These are phyloP conservation scores for Panaeolus cyanescens DNA, from an alignment of 768 basidiomycete species.

Conservation along the genomic window DNA sequence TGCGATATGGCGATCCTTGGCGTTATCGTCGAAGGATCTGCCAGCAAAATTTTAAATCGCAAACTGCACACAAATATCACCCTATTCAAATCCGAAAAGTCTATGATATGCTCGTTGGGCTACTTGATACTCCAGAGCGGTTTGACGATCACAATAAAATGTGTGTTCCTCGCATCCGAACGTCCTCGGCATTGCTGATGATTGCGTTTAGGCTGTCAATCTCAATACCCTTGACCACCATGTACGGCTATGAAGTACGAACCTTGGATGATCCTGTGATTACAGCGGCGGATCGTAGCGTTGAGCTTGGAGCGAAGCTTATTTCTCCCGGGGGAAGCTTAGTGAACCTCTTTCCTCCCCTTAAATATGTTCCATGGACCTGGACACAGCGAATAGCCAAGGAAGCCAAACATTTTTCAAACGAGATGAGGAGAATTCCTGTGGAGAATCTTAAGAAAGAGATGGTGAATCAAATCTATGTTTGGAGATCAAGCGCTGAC, in stretches of 20 bases:
- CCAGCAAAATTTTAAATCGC: conserved; percentile 31
- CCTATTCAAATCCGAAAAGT: conserved; percentile 27
- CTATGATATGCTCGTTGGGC: conserved; percentile 25
- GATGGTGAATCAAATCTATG: too few relatives aligned
- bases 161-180: background rate
- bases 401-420: background rate
- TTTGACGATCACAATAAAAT: conserved; percentile 6
- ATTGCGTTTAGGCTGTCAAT: conserved; percentile 3
- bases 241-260: conserved; percentile 21
- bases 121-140: conserved; percentile 15
- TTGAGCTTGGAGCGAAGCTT: conserved; percentile 21
- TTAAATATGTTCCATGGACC: conserved; percentile 17
- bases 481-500: too few relatives aligned
- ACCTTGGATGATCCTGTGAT: conserved; percentile 16
- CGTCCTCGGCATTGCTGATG: too few relatives aligned
- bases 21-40: conserved; percentile 34
- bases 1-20: conserved; percentile 36
- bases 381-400: conserved; percentile 5
- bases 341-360: conserved; percentile 17
- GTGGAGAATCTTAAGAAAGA: conserved; percentile 9
- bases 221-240: conserved; percentile 16
- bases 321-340: conserved; percentile 7
- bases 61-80: conserved; percentile 23
- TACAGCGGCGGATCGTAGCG: conserved; percentile 29
- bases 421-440: conserved; percentile 12